Conservation (phyloP, 371 early-diverging fungal genomes). For the Fennellomyces sp. region DNA sequence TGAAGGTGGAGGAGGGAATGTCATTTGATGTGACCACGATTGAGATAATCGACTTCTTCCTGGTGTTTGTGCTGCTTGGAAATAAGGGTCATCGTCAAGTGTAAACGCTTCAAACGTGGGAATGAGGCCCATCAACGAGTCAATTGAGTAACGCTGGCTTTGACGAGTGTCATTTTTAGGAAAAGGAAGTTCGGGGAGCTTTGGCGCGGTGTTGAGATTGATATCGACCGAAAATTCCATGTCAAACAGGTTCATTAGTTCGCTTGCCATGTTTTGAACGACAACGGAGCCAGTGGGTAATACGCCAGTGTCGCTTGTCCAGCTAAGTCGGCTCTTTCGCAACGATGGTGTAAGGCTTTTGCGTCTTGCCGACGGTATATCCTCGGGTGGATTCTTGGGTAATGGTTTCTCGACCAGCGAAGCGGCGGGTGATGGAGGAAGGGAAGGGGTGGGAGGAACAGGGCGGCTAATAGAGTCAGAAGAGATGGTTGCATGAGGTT, state of each 20-base stretch:
- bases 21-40: conserved; percentile 15
- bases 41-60: conserved; percentile 10
- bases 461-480: conserved; percentile 9
- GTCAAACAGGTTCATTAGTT: conserved; percentile 54
- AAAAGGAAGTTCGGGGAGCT: conserved; percentile 42
- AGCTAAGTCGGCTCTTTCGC: conserved; percentile 21
- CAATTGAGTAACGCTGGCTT: conserved; percentile 19
- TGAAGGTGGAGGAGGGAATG: conserved; percentile 28
- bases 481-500: conserved; percentile 16
- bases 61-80: conserved; percentile 10
- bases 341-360: conserved; percentile 17
- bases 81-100: conserved; percentile 17
- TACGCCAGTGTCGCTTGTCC: conserved; percentile 28
- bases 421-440: conserved; percentile 21
- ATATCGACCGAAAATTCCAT: conserved; percentile 57
- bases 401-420: conserved; percentile 19
- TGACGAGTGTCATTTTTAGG: conserved; percentile 6
- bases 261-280: conserved; percentile 34
- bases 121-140: conserved; percentile 32
- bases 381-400: conserved; percentile 13
- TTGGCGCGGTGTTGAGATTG: conserved; percentile 39
- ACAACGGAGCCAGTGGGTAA: conserved; percentile 8
- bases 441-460: not conserved
- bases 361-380: conserved; percentile 10
- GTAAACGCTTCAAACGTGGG: conserved; percentile 30